Evolutionary conservation across 768 basidiomycete species (phyloP), one percentile per base, ranked within the genome.

Genomic region (Nidularia sp.): DNA sequence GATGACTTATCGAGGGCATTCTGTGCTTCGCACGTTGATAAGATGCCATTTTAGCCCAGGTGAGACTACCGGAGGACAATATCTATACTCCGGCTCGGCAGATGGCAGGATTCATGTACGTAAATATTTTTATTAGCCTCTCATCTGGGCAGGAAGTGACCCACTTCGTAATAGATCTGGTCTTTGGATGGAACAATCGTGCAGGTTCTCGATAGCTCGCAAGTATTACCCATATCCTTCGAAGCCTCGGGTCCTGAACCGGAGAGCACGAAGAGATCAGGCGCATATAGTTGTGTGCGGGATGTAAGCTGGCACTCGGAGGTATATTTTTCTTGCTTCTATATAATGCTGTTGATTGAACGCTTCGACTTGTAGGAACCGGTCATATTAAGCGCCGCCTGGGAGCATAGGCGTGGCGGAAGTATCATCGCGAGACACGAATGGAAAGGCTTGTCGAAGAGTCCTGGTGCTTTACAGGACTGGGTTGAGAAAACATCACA

Each of bases 221-320:
- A 78, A 57, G 85, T 86, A 5, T 62, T 85, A 33, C 85, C 91
- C 4, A 86, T 88, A 68, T 72, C 80, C 13, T 80, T 72, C 53
- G 85, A 93, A 62, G 86, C 94, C 2, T 89, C 89, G 12, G 86
- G 74, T 31, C 66, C 69, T 42, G 85, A 88, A 53, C 68, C 70
- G 0, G 63, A 64, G 6, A 53, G 67, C 15, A 57, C 62, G 15
- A 57, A 54, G 15, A 63, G 69, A n/a, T 42, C 62, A 53, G 64
- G 66, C 43, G 53, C 60, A 47, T 62, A 61, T 8, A 73, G 75
- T 25, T 90, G 88, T 55, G 94, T 98, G 3, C 84, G 96, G 42
- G 96, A 98, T 63, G 93, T 98, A 55, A 89, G 89, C 63, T 99
- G 97, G 97, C 93, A 93, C 66, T 84, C 89, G 33, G 81, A 82